Evolutionary conservation across 2,329 filamentous ascomycete species (phyloP).

Genomic region (Aurifilum marmelostoma): DNA sequence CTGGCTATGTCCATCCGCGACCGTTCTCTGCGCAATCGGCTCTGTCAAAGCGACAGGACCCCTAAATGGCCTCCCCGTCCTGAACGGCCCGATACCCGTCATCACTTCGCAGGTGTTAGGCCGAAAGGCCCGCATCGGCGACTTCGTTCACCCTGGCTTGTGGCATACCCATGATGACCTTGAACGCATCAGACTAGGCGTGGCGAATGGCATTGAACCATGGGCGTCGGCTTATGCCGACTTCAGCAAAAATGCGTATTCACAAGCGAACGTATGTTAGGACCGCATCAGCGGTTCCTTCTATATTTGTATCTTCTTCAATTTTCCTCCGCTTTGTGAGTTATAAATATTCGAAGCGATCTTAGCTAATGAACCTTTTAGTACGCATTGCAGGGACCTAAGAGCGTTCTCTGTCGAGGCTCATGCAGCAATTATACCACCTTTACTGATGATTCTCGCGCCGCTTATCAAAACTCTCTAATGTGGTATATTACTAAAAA

Average conservation of each 20-base stretch:
- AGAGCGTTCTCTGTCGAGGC: constrained; percentile 39
- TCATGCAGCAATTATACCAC: constrained; percentile 41
- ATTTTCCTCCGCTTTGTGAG: too few species aligned
- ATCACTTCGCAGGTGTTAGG: constrained; percentile 4
- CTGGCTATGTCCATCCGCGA: background rate
- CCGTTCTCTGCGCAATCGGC: background rate
- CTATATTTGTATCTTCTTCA: too few species aligned
- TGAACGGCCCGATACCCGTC: constrained; percentile 33
- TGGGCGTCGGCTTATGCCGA: constrained; percentile 30
- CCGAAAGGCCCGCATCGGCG: constrained; percentile 31
- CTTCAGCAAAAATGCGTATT: constrained; percentile 29
- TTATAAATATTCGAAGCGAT: too few species aligned
- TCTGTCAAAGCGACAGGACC: constrained; percentile 26
- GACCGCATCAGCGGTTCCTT: too few species aligned
- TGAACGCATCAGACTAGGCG: constrained; percentile 36
- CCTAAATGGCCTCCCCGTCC: constrained; percentile 32
- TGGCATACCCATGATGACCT: constrained; percentile 41
- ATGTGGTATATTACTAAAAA: constrained; percentile 48
- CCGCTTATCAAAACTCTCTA: constrained; percentile 45
- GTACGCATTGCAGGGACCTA: constrained; percentile 39
- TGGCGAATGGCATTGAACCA: constrained; percentile 29
- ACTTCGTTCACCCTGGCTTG: constrained; percentile 39
- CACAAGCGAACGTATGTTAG: constrained; percentile 19
- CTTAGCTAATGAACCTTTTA: too few species aligned
- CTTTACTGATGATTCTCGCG: constrained; percentile 42